Evolutionary conservation across 2,329 filamentous ascomycete genomes (phyloP).

Genomic region (Apiospora aurea): DNA sequence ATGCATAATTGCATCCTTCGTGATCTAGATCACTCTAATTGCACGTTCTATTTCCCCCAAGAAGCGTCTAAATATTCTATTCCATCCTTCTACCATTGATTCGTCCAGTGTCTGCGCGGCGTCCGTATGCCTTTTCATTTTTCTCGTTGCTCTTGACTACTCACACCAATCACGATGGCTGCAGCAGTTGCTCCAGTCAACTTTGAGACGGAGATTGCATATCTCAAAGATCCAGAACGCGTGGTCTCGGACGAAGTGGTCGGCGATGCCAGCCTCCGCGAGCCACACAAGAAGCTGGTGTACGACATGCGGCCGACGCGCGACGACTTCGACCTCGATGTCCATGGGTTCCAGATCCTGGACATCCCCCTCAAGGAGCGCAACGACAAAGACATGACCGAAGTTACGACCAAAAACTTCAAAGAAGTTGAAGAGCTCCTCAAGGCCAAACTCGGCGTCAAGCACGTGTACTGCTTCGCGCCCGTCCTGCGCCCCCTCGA

Average conservation of each 20-base stretch:
- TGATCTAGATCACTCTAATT: not conserved
- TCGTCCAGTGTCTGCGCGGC: not conserved
- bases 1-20: not conserved
- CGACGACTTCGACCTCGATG: not conserved
- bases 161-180: not conserved
- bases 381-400: not conserved
- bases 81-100: not conserved
- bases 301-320: not conserved
- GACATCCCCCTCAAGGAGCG: not conserved
- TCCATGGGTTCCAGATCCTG: not conserved
- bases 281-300: not conserved
- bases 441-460: no score
- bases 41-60: not conserved
- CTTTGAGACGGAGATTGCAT: not conserved
- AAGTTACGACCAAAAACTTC: not conserved
- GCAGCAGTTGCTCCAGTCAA: not conserved
- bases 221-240: not conserved
- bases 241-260: not conserved
- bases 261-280: not conserved
- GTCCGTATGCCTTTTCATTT: not conserved
- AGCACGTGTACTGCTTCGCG: no score
- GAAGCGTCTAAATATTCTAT: not conserved
- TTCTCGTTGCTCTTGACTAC: not conserved
- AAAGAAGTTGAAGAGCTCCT: no score
- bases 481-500: no score